These are phyloP conservation scores for Craspedostauros australis DNA, from an alignment of 108 stramenopile species.

Conservation along the genomic window DNA sequence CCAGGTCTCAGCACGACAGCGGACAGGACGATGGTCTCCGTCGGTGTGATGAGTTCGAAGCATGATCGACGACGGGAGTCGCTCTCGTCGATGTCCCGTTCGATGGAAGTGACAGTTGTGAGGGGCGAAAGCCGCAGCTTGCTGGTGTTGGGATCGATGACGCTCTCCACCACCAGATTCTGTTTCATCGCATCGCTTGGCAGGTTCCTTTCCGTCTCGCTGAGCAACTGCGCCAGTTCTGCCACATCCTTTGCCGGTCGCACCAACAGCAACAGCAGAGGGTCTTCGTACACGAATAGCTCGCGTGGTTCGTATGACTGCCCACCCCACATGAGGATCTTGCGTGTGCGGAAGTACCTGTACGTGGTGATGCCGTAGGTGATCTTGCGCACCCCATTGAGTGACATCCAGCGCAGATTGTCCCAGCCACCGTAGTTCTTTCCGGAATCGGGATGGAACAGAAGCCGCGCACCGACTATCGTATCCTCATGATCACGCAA, in stretches of 20 bases:
- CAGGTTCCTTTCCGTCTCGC: too few relatives aligned
- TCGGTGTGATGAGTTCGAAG: slow-evolving; percentile 69
- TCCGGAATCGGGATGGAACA: slow-evolving; percentile 14
- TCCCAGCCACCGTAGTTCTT: slow-evolving; percentile 37
- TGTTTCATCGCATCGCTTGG: slow-evolving; percentile 21
- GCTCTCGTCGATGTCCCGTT: slow-evolving; percentile 9
- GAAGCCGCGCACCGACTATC: slow-evolving; percentile 21
- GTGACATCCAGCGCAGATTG: slow-evolving; percentile 49
- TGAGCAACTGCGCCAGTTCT: slow-evolving; percentile 46
- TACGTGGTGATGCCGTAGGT: slow-evolving; percentile 9
- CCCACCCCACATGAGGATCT: slow-evolving; percentile 34
- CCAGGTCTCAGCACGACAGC: slow-evolving; percentile 32
- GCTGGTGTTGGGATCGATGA: slow-evolving; percentile 63
- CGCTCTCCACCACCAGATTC: slow-evolving; percentile 61
- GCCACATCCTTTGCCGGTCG: slow-evolving; percentile 35
- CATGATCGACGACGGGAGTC: slow-evolving; percentile 41
- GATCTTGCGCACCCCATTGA: slow-evolving; percentile 32
- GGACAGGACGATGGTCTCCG: slow-evolving; percentile 48
- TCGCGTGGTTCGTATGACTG: slow-evolving; percentile 28
- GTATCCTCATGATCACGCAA: background rate
- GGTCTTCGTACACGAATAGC: slow-evolving; percentile 48
- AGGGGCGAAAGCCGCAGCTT: slow-evolving; percentile 71
- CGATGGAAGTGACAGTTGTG: slow-evolving; percentile 57
- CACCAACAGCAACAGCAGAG: slow-evolving; percentile 51
- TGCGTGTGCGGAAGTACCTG: slow-evolving; percentile 11